Base-by-base conservation (phyloP, 805 yeast genomes). In the Lipomyces lipofer region DNA sequence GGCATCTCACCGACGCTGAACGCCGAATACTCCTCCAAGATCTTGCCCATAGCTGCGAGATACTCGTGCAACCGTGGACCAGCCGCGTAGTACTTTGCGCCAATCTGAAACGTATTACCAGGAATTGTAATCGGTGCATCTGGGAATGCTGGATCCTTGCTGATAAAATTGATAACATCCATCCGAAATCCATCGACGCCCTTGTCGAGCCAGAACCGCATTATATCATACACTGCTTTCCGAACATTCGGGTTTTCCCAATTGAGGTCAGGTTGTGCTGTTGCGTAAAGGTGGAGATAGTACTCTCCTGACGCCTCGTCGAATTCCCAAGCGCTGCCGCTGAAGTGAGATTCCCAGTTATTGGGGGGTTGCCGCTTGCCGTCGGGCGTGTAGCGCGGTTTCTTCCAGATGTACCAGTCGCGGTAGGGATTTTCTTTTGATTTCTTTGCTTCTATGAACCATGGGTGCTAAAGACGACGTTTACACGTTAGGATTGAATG, bases 341-440 rank as follows among this genome's bases (percentile, higher is more conserved):
- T 39, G 64, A 81, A 81, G 61, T 69, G 70, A 4, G 82, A 75
- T 28, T 61, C 60, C 85, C 85, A 81, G 69, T 81, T 81, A 68
- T 77, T 81, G 24, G 84, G 84, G 8, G 83, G 82, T 17, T 70
- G 74, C 62, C 82, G 74, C 51, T 73, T 73, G 19, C 84, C 83
- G 13, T 72, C 64, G 19, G 66, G 70, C 2, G 24, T 46, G 63
- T 71, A 75, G 43, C 66, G 73, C 28, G 81, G 74, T 28, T 78
- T 76, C 60, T 73, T 77, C 85, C 85, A 81, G 57, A 78, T 71
- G 68, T 79, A 81, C 84, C 84, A 81, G 66, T 81, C 83, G 65
- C 85, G 74, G 70, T 81, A 80, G 6, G 83, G 77, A 66, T 76
- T 78, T 47, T 73, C 69, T 61, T 71, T 75, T 15, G 81, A 76